Evolutionary conservation across 805 yeast genomes (phyloP).

Genomic region (Yarrowia deformans): DNA sequence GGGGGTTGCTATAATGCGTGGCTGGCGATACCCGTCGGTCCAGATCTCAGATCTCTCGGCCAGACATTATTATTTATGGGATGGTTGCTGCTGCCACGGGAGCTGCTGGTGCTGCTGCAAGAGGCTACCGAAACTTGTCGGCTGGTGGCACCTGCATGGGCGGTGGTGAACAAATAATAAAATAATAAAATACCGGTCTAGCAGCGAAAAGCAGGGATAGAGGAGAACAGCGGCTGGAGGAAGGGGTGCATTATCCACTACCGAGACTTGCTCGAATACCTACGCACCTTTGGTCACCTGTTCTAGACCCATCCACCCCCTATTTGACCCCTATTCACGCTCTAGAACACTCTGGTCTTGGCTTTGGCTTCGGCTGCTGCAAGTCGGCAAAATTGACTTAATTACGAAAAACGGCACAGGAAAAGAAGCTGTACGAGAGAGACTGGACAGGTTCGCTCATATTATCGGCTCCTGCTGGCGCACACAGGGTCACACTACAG

Average conservation of each 20-base stretch:
- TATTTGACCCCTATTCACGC: neutral
- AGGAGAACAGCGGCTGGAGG: too few species aligned
- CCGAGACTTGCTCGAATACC: too few species aligned
- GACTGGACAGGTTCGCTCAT: neutral
- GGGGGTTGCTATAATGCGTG: constrained; percentile 6
- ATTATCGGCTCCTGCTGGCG: neutral
- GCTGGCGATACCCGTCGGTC: constrained; percentile 23
- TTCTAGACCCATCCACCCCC: neutral
- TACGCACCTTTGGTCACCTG: too few species aligned
- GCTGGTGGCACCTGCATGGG: constrained; percentile 21
- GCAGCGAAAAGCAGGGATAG: too few species aligned
- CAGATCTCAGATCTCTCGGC: constrained; percentile 9
- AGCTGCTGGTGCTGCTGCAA: too few species aligned
- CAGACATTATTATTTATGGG: neutral
- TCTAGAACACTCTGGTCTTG: neutral
- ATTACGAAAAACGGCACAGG: neutral
- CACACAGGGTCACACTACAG: neutral
- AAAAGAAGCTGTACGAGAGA: too few species aligned
- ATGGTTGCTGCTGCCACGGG: too few species aligned
- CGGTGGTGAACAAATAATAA: neutral
- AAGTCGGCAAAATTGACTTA: neutral
- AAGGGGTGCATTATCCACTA: too few species aligned
- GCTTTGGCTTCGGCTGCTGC: too few species aligned
- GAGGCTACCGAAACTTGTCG: neutral
- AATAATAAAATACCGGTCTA: too few species aligned